phyloP scores from a whole-genome alignment of 495 filamentous ascomycete genomes.

The Neurospora discreta region DNA sequence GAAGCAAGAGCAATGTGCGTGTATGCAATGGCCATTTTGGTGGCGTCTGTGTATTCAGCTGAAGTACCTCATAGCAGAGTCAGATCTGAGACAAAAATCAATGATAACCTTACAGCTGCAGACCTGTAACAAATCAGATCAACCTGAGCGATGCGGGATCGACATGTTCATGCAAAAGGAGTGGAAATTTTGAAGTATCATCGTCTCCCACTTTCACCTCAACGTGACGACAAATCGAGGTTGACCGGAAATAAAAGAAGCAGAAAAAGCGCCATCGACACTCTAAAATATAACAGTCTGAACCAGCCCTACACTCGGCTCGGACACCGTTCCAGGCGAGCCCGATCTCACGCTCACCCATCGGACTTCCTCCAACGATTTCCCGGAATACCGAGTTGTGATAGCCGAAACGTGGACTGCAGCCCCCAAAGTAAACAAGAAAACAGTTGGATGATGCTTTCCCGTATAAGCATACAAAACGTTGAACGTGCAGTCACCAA shows the following conservation, averaged over 20 bases:
- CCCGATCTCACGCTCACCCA: background rate
- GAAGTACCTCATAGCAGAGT: background rate
- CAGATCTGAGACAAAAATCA: background rate
- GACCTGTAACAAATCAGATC: background rate
- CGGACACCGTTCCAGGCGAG: background rate
- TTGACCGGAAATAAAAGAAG: background rate
- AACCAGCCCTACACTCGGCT: background rate
- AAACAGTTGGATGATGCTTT: background rate
- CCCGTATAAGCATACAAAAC: background rate
- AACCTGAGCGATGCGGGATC: background rate
- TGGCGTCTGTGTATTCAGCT: background rate
- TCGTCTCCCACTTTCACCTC: background rate
- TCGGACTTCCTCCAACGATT: background rate
- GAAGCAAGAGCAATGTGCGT: background rate
- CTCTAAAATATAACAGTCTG: background rate
- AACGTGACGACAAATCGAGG: background rate
- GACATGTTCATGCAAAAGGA: background rate
- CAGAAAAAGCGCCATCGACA: background rate
- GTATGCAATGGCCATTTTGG: background rate
- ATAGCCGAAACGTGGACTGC: background rate
- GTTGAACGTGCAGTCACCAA: background rate
- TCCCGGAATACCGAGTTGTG: background rate
- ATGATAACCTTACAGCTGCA: background rate
- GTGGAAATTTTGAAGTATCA: background rate
- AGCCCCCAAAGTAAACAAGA: background rate